These are phyloP conservation scores for Phytopythium boreale DNA, from an alignment of 352 stramenopile genomes.

Conservation along the genomic window DNA sequence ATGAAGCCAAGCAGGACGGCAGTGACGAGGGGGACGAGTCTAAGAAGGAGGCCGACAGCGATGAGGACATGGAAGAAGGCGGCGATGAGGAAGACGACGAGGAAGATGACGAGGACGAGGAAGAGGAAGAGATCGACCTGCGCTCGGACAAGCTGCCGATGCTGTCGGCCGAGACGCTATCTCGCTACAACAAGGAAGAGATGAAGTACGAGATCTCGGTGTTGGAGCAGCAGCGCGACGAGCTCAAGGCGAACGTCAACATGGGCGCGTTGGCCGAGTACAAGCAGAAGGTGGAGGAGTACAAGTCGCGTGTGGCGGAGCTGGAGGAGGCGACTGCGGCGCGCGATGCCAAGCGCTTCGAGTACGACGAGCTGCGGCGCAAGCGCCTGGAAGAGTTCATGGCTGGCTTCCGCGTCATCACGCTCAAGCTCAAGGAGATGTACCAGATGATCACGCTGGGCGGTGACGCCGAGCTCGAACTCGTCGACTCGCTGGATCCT, in stretches of 20 bases:
- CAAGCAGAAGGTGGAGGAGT: conserved; percentile 95
- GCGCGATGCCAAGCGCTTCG: conserved; percentile 90
- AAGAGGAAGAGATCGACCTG: conserved; percentile 34
- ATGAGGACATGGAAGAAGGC: conserved; percentile 8
- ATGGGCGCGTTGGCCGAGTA: conserved; percentile 91
- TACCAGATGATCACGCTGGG: conserved; percentile 99
- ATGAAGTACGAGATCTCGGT: conserved; percentile 93
- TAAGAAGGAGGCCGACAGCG: conserved; percentile 27
- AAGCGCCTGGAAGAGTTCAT: conserved; percentile 99
- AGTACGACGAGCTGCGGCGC: conserved; percentile 96
- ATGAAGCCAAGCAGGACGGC: conserved; percentile 34
- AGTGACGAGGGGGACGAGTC: conserved; percentile 15
- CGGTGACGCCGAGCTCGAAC: conserved; percentile 98
- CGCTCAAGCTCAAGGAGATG: conserved; percentile 99
- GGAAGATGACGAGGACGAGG: conserved; percentile 21
- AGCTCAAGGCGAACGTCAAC: conserved; percentile 94
- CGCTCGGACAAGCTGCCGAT: conserved; percentile 66
- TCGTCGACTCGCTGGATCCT: conserved; percentile 98
- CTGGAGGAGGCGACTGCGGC: conserved; percentile 93
- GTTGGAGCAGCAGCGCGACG: conserved; percentile 91
- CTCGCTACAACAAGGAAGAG: conserved; percentile 88
- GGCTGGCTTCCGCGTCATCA: conserved; percentile 98
- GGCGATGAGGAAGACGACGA: conserved; percentile 14
- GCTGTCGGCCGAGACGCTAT: conserved; percentile 70
- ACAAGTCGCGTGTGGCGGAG: conserved; percentile 90